Evolutionary conservation across 768 basidiomycete species (phyloP).

Genomic region (Exsudoporus frostii): DNA sequence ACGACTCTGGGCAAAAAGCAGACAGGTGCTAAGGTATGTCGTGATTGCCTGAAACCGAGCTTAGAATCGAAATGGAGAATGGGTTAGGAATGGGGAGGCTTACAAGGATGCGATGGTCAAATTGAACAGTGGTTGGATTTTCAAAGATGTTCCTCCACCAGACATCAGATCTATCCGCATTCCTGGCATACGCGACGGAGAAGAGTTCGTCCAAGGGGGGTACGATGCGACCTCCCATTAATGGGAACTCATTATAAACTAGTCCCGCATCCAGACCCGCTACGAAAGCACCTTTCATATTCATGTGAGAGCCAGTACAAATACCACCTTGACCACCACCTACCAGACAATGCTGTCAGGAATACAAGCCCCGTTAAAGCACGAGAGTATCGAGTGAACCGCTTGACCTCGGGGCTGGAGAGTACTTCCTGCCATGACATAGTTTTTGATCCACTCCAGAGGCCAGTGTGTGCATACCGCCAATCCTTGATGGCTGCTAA

Average conservation of each 20-base stretch:
- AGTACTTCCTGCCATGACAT: conserved; percentile 45
- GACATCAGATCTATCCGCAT: conserved; percentile 63
- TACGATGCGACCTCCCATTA: conserved; percentile 85
- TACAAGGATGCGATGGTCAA: conserved; percentile 90
- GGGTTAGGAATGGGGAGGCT: conserved; percentile 30
- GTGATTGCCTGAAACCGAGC: conserved; percentile 63
- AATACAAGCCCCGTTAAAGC: conserved; percentile 77
- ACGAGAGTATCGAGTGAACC: conserved; percentile 59
- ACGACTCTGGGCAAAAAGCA: conserved; percentile 60
- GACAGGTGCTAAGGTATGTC: conserved; percentile 68
- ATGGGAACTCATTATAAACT: conserved; percentile 96
- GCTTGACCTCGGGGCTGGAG: conserved; percentile 51
- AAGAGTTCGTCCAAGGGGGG: conserved; percentile 85
- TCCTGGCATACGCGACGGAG: conserved; percentile 70
- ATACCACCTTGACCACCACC: conserved; percentile 11
- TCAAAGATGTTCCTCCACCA: conserved; percentile 98
- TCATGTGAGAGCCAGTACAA: neutral
- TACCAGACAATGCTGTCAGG: conserved; percentile 90
- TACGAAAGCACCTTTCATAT: conserved; percentile 83
- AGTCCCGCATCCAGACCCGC: conserved; percentile 96
- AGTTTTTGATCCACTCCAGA: conserved; percentile 54
- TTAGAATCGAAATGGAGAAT: neutral
- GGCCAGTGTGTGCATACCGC: conserved; percentile 57
- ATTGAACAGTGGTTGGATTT: conserved; percentile 97
- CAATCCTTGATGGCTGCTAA: conserved; percentile 75